Base-by-base conservation (phyloP, 2,329 filamentous ascomycete species). In the Paracoccidioides lutzii region DNA sequence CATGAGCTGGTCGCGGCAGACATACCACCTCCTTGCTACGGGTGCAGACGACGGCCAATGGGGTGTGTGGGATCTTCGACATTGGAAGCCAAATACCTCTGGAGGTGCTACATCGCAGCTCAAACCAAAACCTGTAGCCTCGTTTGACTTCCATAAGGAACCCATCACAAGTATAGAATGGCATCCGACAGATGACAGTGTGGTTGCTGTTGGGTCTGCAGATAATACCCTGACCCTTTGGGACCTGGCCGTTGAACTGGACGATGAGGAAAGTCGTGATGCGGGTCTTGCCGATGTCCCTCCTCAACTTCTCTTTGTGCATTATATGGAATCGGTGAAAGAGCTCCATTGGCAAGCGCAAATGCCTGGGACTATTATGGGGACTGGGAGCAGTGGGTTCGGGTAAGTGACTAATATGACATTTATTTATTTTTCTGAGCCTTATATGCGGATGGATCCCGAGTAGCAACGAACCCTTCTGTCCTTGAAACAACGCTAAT, bases 341-440 rank as follows among this genome's bases (percentile, higher is more conserved):
- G 93, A 98, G 74, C 75, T 90, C 41, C 93, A 98, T 74, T 98
- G 93, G 91, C 91, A 97, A 74, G 87, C 87, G 38, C 93, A 98
- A 75, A 95, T 97, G 68, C 87, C 89, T 0, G 93, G 93, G 35
- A 84, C 83, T 38, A 74, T 97, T 59, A 84, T 97, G 73, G 90
- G 89, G 1, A 98, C 93, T 0, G 93, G 93, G 8, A 86, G 90
- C 66, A 84, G 84, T 71, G 83, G 83, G 53, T 96, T 98, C 72
- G 80, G 80, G 77, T 79, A 71, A 64, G 77, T 73, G 30, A n/a
- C 22, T 46, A 38, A 33, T 15, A 38, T 49, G 57, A 30, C 28
- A 6, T 38, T 37, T 35, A 45, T 28, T 28, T 22, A 2, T 45
- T 10, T 33, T 42, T 22, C 22, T 22, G 1, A 22, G 22, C 22